Evolutionary conservation across 2,329 filamentous ascomycete species (phyloP).

Genomic region (Talaromyces sp.): DNA sequence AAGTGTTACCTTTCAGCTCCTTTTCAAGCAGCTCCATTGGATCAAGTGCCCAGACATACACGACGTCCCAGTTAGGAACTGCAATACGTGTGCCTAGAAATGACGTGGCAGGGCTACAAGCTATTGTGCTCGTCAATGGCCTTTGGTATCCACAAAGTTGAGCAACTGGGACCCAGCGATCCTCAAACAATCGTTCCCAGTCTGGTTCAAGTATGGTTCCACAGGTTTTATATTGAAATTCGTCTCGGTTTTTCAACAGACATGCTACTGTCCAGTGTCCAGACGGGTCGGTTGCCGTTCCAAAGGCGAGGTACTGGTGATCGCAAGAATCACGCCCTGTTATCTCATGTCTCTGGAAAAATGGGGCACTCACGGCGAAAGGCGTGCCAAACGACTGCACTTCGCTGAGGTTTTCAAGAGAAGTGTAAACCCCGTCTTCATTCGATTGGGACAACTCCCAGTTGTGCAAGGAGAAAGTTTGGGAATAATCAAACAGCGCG

Average conservation of each 20-base stretch:
- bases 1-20: constrained; percentile 13
- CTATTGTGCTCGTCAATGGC: constrained; percentile 27
- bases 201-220: constrained; percentile 17
- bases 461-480: constrained; percentile 16
- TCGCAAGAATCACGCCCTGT: constrained; percentile 19
- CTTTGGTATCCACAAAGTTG: constrained; percentile 30
- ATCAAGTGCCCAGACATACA: constrained; percentile 36
- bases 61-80: constrained; percentile 35
- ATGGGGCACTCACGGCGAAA: constrained; percentile 35
- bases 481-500: constrained; percentile 30
- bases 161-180: constrained; percentile 29
- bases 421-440: neutral
- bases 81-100: constrained; percentile 32
- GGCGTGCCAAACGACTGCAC: constrained; percentile 13
- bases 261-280: constrained; percentile 32
- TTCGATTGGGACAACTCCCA: neutral
- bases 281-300: constrained; percentile 28
- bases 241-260: constrained; percentile 22
- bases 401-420: neutral
- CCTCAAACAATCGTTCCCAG: constrained; percentile 12
- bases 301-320: constrained; percentile 37
- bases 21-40: constrained; percentile 29
- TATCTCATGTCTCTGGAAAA: constrained; percentile 30
- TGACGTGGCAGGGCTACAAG: constrained; percentile 33
- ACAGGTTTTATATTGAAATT: neutral